A percentile compares a stretch with the other conserved stretches of the same genome.
These are phyloP conservation scores for Crepidotus variabilis DNA, from an alignment of 768 basidiomycete genomes.

Conservation along the genomic window DNA sequence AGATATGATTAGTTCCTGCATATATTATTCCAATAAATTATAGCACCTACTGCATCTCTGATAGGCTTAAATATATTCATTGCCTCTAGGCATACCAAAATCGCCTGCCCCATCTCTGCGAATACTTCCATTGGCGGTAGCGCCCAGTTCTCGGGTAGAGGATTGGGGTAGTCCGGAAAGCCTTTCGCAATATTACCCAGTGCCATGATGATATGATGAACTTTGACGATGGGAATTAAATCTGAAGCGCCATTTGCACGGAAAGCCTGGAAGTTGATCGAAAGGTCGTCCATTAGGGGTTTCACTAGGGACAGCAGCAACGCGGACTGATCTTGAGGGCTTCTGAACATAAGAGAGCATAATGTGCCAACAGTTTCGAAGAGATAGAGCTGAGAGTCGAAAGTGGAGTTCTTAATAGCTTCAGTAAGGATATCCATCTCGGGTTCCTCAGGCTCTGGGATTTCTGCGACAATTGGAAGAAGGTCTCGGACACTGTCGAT, in stretches of 20 bases:
- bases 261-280: slow-evolving; percentile 49
- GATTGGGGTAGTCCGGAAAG: slow-evolving; percentile 86
- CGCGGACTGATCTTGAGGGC: slow-evolving; percentile 61
- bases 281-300: slow-evolving; percentile 76
- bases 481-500: slow-evolving; percentile 75
- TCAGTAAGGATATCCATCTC: slow-evolving; percentile 73
- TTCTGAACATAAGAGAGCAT: slow-evolving; percentile 68
- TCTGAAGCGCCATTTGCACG: slow-evolving; percentile 57
- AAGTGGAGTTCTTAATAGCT: slow-evolving; percentile 71
- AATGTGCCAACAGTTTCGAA: slow-evolving; percentile 90
- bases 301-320: slow-evolving; percentile 75
- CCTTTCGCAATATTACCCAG: slow-evolving; percentile 94
- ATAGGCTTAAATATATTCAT: slow-evolving; percentile 87
- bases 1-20: neutral
- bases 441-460: slow-evolving; percentile 76
- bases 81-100: slow-evolving; percentile 81
- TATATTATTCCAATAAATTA: neutral
- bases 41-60: slow-evolving; percentile 78
- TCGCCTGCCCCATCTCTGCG: slow-evolving; percentile 78
- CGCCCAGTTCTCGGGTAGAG: slow-evolving; percentile 61
- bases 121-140: slow-evolving; percentile 78
- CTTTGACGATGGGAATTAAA: slow-evolving; percentile 73
- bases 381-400: slow-evolving; percentile 90
- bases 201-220: slow-evolving; percentile 94
- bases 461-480: slow-evolving; percentile 66